Conservation (phyloP, 192 early-diverging fungal species). For the Coemansia sp. region DNA sequence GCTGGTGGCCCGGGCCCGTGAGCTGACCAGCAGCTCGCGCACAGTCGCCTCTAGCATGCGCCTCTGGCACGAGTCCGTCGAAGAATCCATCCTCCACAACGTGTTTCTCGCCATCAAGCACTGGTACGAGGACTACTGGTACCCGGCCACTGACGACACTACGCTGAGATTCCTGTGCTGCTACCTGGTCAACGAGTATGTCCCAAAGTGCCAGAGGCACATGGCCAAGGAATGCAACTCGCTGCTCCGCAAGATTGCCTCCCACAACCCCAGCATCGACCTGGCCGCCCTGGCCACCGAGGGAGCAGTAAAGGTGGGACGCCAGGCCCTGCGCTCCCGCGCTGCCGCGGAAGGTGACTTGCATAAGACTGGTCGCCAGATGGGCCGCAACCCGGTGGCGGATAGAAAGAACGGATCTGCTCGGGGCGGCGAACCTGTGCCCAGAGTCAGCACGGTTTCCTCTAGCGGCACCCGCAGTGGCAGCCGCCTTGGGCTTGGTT, state of each 20-base stretch:
- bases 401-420: no score
- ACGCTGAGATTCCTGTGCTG: slow-evolving; percentile 21
- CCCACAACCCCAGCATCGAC: slow-evolving; percentile 7
- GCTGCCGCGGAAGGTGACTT: no score
- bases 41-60: slow-evolving; percentile 36
- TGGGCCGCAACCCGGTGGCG: no score
- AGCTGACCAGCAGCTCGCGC: slow-evolving; percentile 5
- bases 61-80: slow-evolving; percentile 58
- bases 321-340: no score
- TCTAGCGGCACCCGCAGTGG: no score
- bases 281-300: neutral
- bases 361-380: no score
- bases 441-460: no score
- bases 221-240: slow-evolving; percentile 25
- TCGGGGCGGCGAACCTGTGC: no score
- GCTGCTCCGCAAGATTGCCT: slow-evolving; percentile 17
- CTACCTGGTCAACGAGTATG: slow-evolving; percentile 28
- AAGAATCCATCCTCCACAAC: slow-evolving; percentile 58
- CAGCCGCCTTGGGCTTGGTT: no score
- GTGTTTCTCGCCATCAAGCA: slow-evolving; percentile 74
- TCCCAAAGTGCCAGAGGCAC: slow-evolving; percentile 14
- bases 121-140: slow-evolving; percentile 77
- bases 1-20: slow-evolving; percentile 60
- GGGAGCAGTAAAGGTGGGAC: no score
- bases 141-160: slow-evolving; percentile 47